phyloP scores from a whole-genome alignment of 106 monocot species.

The Alisma plantagoaquatica region DNA sequence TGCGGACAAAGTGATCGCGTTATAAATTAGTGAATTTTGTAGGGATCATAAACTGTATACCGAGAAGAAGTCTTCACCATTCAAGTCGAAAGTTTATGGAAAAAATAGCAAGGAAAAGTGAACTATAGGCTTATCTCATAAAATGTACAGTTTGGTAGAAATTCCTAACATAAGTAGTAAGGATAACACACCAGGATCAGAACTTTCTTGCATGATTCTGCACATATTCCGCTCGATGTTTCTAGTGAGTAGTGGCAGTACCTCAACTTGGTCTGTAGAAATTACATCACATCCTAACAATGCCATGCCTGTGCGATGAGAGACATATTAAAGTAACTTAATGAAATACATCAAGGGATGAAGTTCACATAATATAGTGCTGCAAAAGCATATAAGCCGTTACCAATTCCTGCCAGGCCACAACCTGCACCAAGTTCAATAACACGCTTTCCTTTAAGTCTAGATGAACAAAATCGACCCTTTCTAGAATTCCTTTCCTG shows the following conservation, averaged over 20 bases:
- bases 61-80: too few species aligned
- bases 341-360: too few species aligned
- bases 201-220: slow-evolving; percentile 53
- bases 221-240: slow-evolving; percentile 90
- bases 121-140: neutral
- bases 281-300: slow-evolving; percentile 86
- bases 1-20: too few species aligned
- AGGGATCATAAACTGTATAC: too few species aligned
- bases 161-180: too few species aligned
- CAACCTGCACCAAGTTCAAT: slow-evolving; percentile 99
- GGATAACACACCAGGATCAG: slow-evolving; percentile 45
- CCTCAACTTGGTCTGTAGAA: slow-evolving; percentile 83
- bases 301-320: slow-evolving; percentile 77
- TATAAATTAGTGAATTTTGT: too few species aligned
- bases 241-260: slow-evolving; percentile 82
- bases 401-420: slow-evolving; percentile 86
- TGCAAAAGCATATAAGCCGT: too few species aligned
- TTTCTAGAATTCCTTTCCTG: slow-evolving; percentile 90
- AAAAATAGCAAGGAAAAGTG: neutral
- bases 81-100: too few species aligned
- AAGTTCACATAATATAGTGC: too few species aligned
- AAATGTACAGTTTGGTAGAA: too few species aligned
- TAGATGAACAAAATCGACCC: slow-evolving; percentile 75
- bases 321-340: too few species aligned
- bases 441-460: slow-evolving; percentile 86